phyloP scores from a whole-genome alignment of 257 asterid genomes.

The Cinchona pubescens region DNA sequence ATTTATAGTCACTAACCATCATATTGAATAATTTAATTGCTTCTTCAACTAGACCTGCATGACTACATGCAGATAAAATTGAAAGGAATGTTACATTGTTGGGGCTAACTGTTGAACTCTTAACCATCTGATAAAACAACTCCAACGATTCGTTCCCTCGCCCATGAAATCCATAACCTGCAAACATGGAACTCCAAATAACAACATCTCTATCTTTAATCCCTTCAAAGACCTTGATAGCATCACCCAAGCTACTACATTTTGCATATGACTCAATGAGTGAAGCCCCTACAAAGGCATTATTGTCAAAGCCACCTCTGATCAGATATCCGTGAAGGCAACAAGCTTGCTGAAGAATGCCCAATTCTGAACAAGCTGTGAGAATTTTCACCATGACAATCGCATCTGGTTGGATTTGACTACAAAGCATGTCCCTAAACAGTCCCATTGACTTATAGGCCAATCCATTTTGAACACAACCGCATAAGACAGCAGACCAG shows the following conservation, averaged over 20 bases:
- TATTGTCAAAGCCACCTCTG: slow-evolving; percentile 40
- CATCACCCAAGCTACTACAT: slow-evolving; percentile 63
- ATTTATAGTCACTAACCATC: slow-evolving; percentile 53
- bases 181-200: slow-evolving; percentile 73
- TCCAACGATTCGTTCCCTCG: slow-evolving; percentile 54
- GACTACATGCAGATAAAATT: slow-evolving; percentile 69
- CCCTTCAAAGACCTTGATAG: slow-evolving; percentile 43
- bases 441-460: slow-evolving; percentile 37
- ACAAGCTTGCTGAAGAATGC: slow-evolving; percentile 52
- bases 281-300: slow-evolving; percentile 48
- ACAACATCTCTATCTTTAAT: slow-evolving; percentile 48
- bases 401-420: slow-evolving; percentile 41
- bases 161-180: slow-evolving; percentile 68
- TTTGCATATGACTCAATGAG: slow-evolving; percentile 70
- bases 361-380: slow-evolving; percentile 68
- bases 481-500: slow-evolving; percentile 53
- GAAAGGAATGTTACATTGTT: slow-evolving; percentile 61
- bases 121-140: slow-evolving; percentile 52
- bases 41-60: slow-evolving; percentile 61
- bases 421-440: slow-evolving; percentile 50
- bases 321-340: slow-evolving; percentile 57
- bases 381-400: slow-evolving; percentile 47
- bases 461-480: slow-evolving; percentile 55
- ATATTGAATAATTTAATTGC: slow-evolving; percentile 48
- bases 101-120: slow-evolving; percentile 40